A percentile compares a stretch with the other conserved stretches of the same genome.
Conservation (phyloP, 2,329 filamentous ascomycete species). For the Calonectria henricotiae region DNA sequence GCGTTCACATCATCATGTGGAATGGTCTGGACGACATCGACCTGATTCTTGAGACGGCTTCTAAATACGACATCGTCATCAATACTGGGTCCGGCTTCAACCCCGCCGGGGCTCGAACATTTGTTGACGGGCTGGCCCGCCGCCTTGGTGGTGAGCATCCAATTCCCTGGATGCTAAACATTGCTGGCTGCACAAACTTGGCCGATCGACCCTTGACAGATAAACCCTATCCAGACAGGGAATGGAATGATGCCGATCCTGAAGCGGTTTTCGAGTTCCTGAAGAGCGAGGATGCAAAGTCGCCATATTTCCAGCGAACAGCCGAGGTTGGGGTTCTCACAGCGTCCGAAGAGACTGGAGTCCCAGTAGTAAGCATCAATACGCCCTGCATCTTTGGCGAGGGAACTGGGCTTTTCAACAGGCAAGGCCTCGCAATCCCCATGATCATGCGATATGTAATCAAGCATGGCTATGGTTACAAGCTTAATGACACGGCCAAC, state of each 20-base stretch:
- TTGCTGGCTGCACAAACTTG: conserved; percentile 28
- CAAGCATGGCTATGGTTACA: conserved; percentile 31
- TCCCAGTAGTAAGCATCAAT: conserved; percentile 29
- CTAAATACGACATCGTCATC: conserved; percentile 32
- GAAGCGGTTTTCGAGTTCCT: conserved; percentile 29
- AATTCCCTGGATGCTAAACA: conserved; percentile 25
- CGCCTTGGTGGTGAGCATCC: conserved; percentile 14
- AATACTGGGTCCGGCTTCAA: conserved; percentile 31
- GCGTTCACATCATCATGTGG: conserved; percentile 33
- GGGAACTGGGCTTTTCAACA: conserved; percentile 32
- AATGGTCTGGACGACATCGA: conserved; percentile 23
- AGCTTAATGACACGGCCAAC: conserved; percentile 31
- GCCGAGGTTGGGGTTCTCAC: conserved; percentile 29
- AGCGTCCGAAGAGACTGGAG: conserved; percentile 24
- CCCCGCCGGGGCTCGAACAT: conserved; percentile 22
- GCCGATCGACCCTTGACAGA: conserved; percentile 25
- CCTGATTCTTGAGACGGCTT: conserved; percentile 28
- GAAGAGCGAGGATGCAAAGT: conserved; percentile 24
- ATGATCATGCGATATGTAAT: conserved; percentile 28
- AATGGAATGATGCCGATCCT: conserved; percentile 24
- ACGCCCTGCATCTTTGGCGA: conserved; percentile 25
- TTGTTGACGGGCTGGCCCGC: conserved; percentile 28
- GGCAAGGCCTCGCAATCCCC: conserved; percentile 27
- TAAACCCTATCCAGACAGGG: conserved; percentile 18
- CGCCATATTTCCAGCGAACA: conserved; percentile 28